phyloP scores from a whole-genome alignment of 768 basidiomycete species.

The Lepiota brunneoincarnata region DNA sequence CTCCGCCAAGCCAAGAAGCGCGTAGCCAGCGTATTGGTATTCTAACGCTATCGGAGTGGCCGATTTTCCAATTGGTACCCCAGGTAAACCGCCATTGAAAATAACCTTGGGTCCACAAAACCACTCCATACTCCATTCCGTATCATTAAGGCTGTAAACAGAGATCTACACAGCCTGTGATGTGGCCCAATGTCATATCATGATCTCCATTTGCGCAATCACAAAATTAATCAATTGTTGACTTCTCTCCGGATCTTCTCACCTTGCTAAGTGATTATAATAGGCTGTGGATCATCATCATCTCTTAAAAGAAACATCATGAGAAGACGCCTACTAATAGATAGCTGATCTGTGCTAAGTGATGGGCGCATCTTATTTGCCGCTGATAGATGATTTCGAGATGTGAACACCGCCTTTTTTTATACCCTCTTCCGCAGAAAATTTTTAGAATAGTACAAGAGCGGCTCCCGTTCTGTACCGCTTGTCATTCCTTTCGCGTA shows the following conservation, averaged over 20 bases:
- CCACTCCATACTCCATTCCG: too few species aligned
- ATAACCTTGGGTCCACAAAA: not conserved
- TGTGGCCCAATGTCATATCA: not conserved
- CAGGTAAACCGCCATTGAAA: not conserved
- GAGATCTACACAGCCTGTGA: not conserved
- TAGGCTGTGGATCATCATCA: not conserved
- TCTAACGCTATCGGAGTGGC: conserved; percentile 1
- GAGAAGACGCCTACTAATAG: too few species aligned
- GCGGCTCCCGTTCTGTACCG: too few species aligned
- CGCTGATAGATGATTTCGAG: too few species aligned
- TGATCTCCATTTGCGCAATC: not conserved
- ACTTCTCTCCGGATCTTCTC: conserved; percentile 4
- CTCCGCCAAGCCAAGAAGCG: conserved; percentile 8
- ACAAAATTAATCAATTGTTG: conserved; percentile 4
- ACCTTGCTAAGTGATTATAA: not conserved
- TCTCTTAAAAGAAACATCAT: too few species aligned
- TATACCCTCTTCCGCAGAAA: too few species aligned
- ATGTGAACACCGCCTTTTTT: too few species aligned
- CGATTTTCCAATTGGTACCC: not conserved
- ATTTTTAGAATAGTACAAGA: too few species aligned
- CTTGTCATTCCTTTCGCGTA: too few species aligned
- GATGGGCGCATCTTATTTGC: too few species aligned
- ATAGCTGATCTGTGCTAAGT: too few species aligned
- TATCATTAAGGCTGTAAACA: too few species aligned
- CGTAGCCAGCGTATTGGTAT: not conserved